phyloP scores from a whole-genome alignment of 768 basidiomycete species.

The Myochromella boudieri region DNA sequence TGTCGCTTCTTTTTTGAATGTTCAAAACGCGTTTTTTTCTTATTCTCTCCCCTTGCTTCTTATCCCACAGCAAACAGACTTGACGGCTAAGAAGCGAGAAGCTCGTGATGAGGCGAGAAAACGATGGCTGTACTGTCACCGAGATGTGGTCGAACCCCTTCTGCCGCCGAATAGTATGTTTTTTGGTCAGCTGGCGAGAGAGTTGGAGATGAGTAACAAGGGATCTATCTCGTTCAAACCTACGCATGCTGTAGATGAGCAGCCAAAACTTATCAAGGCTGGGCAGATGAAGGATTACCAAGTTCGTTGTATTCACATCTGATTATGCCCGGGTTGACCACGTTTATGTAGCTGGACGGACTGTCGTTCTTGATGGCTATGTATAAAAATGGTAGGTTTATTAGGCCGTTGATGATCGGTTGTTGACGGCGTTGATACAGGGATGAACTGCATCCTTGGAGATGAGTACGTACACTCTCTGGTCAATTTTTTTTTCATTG shows the following conservation, averaged over 20 bases:
- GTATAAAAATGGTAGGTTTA: conserved; percentile 59
- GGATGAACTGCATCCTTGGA: conserved; percentile 71
- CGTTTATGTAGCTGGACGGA: conserved; percentile 47
- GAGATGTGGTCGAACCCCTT: conserved; percentile 44
- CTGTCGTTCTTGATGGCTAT: conserved; percentile 65
- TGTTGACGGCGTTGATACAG: conserved; percentile 25
- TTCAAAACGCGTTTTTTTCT: background rate
- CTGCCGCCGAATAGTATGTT: conserved; percentile 38
- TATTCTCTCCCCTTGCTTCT: no score
- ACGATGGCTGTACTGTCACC: conserved; percentile 46
- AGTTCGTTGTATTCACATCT: conserved; percentile 28
- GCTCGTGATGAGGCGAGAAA: conserved; percentile 40
- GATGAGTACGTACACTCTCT: conserved; percentile 57
- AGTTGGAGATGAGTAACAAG: conserved; percentile 18
- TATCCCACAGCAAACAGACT: conserved; percentile 38
- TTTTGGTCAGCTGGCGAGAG: conserved; percentile 34
- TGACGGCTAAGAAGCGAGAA: conserved; percentile 34
- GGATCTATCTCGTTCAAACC: conserved; percentile 29
- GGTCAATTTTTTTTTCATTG: background rate
- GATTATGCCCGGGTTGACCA: background rate
- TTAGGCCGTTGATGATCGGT: background rate
- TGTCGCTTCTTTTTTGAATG: background rate
- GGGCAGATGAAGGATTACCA: conserved; percentile 77
- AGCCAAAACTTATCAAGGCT: conserved; percentile 49
- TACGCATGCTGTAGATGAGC: conserved; percentile 38